Percentiles rank a stretch among this genome's conserved stretches.
These are phyloP conservation scores for Capsicum rhomboideum DNA, from an alignment of 257 asterid genomes.

Conservation along the genomic window DNA sequence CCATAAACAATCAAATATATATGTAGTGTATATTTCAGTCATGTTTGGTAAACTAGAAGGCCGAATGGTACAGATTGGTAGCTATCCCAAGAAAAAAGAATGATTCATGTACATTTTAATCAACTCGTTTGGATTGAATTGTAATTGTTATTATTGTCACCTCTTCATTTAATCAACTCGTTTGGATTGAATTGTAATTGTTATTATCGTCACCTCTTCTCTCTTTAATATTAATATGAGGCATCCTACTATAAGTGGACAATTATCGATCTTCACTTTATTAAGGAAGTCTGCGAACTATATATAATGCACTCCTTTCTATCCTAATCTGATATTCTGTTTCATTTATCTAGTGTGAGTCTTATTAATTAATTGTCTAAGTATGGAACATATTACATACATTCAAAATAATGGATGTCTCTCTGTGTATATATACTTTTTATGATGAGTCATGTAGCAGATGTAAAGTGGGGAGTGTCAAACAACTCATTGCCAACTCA, in stretches of 20 bases:
- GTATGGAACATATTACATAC: neutral
- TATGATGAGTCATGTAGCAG: neutral
- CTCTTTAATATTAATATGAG: neutral
- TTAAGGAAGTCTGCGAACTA: neutral
- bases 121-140: neutral
- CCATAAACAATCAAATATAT: no score
- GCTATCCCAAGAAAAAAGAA: no score
- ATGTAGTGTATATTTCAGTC: no score
- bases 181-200: neutral
- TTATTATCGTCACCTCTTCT: neutral
- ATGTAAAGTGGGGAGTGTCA: neutral
- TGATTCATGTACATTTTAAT: no score
- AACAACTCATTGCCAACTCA: conserved; percentile 16
- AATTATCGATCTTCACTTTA: neutral
- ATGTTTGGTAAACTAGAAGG: no score
- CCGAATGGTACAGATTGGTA: no score
- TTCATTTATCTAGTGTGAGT: neutral
- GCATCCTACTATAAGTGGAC: neutral
- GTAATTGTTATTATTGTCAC: neutral
- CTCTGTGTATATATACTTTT: no score
- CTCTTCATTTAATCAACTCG: neutral
- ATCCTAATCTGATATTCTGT: neutral
- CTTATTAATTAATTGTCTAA: neutral
- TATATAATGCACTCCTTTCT: neutral
- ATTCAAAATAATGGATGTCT: neutral